A percentile compares a stretch with the other conserved stretches of the same genome.
phyloP scores from a whole-genome alignment of 192 early-diverging fungal species.

The Coemansia sp. region DNA sequence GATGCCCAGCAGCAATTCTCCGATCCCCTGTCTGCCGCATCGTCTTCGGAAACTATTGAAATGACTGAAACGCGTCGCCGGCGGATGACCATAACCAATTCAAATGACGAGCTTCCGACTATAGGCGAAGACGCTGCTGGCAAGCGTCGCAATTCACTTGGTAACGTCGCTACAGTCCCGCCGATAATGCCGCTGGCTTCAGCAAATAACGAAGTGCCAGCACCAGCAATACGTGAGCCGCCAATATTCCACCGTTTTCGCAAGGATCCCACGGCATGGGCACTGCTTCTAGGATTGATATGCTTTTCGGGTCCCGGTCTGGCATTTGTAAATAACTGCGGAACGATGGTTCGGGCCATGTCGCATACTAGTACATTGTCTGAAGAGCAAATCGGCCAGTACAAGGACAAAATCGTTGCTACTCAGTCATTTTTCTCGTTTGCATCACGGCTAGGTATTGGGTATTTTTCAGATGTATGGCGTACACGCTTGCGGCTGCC shows the following conservation, averaged over 20 bases:
- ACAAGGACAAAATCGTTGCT: constrained; percentile 49
- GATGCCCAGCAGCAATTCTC: not conserved
- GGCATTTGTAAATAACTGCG: constrained; percentile 55
- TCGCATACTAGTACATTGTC: constrained; percentile 25
- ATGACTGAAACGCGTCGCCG: constrained; percentile 41
- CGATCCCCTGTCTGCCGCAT: not conserved
- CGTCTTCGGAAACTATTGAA: constrained; percentile 24
- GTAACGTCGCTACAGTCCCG: not conserved
- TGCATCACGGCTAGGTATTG: constrained; percentile 30
- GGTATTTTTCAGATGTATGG: constrained; percentile 49
- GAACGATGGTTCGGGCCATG: constrained; percentile 50
- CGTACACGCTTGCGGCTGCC: constrained; percentile 43
- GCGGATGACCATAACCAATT: constrained; percentile 27
- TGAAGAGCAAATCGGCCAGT: constrained; percentile 36
- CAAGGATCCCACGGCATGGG: constrained; percentile 37
- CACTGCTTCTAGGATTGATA: constrained; percentile 41
- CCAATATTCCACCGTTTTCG: constrained; percentile 20
- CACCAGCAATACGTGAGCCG: not conserved
- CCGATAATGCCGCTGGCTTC: not conserved
- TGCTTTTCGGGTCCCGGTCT: constrained; percentile 47
- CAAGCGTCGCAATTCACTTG: constrained; percentile 1
- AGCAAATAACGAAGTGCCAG: not conserved
- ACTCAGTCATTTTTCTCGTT: constrained; percentile 56
- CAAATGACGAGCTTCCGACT: not conserved
- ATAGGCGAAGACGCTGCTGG: constrained; percentile 1